Base-by-base conservation (phyloP, 2,329 filamentous ascomycete species). In the Arachnomyces sp. region DNA sequence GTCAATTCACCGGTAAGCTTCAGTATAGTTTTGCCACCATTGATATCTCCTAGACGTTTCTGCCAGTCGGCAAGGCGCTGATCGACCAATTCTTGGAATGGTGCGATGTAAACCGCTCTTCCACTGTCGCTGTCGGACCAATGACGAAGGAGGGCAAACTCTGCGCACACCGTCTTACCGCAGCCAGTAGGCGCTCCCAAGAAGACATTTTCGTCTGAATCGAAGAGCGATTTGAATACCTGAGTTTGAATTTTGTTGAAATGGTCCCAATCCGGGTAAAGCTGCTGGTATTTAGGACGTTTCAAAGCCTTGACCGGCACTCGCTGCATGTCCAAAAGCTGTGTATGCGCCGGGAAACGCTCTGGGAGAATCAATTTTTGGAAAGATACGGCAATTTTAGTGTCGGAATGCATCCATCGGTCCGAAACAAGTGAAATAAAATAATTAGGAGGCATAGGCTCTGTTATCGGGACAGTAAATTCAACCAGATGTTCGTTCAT, bases 201-300 rank as follows among this genome's bases (percentile, higher is more conserved):
- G 47, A 98, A 87, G 15, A 95, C 88, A 54, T 93, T 96, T 53
- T 96, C 87, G 58, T 96, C 86, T 0, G 86, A 84, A 35, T 84
- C 82, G 60, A 86, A 96, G 0, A 98, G 69, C 1, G 89, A 88
- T 58, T 95, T 95, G 72, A 96, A 98, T 0, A 87, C 86, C 60
- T 98, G 92, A 0, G 92, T 95, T 63, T 98, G 93, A 9, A 98
- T 85, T 61, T 92, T 92, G 70, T 98, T 98, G 73, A 98, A 98
- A 47, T 85, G 80, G 41, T 80, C 75, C 80, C 87, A 93, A 21
- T 83, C 73, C 3, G 86, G 80, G 57, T 95, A 98, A 14, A 98
- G 68, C 16, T 77, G 74, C 44, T 84, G 75, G 54, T 85, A 95
- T 46, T 94, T 88, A 46, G 85, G 80, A 14, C 78, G 77, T 72